Conservation (phyloP, 139 green algal genomes). For the Nannochloris sp. region DNA sequence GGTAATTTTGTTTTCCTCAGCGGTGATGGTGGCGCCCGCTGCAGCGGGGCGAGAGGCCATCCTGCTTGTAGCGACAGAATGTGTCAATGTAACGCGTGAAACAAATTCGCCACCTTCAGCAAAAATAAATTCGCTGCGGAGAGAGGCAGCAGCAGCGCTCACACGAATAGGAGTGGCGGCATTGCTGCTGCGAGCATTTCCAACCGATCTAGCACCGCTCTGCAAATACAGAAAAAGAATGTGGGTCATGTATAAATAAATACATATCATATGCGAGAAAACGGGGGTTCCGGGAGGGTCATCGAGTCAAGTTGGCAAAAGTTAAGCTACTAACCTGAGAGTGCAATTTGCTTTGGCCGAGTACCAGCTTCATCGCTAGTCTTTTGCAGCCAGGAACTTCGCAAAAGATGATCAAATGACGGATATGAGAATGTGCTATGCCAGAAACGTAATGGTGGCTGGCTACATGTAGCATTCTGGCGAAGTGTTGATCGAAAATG, state of each 20-base stretch:
- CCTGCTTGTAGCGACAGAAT: not conserved
- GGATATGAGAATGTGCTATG: not conserved
- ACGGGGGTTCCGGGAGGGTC: not conserved
- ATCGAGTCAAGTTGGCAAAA: not conserved
- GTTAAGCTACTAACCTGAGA: not conserved
- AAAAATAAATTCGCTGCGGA: slow-evolving; percentile 12
- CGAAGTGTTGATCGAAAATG: no score
- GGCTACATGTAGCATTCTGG: no score
- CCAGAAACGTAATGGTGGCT: no score
- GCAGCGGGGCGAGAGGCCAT: not conserved
- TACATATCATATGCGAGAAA: not conserved
- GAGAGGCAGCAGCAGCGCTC: not conserved
- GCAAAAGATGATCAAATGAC: not conserved
- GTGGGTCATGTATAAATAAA: not conserved
- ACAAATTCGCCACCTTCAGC: not conserved
- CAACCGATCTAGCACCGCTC: not conserved
- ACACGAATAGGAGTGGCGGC: not conserved
- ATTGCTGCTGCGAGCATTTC: not conserved
- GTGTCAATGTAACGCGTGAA: not conserved
- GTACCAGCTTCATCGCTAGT: slow-evolving; percentile 1
- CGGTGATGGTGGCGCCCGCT: not conserved
- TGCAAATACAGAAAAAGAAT: not conserved
- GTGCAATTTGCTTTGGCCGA: not conserved
- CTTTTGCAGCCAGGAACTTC: not conserved
- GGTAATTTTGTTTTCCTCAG: slow-evolving; percentile 14